Conservation (phyloP, 2,329 filamentous ascomycete genomes). For the Aspergillus novoparasiticus region DNA sequence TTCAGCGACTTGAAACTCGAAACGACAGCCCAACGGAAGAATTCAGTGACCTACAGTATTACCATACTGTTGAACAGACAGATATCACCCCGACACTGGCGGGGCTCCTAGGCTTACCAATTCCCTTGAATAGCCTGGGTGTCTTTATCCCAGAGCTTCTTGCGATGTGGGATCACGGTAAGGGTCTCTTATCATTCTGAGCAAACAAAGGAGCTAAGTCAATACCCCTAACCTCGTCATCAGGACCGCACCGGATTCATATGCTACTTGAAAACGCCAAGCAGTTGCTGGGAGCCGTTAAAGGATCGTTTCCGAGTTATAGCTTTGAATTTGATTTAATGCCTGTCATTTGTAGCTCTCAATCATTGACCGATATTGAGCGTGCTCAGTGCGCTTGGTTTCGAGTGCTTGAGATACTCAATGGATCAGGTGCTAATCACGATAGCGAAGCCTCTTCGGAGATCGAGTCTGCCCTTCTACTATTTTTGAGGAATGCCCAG, state of each 20-base stretch:
- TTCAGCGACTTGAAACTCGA: constrained; percentile 58
- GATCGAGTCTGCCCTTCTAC: constrained; percentile 29
- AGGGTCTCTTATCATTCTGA: constrained; percentile 18
- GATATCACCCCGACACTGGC: constrained; percentile 90
- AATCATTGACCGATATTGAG: constrained; percentile 46
- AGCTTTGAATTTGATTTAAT: constrained; percentile 44
- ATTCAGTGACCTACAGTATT: constrained; percentile 77
- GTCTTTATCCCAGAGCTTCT: constrained; percentile 81
- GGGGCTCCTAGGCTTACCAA: constrained; percentile 81
- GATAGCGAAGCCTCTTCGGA: constrained; percentile 16
- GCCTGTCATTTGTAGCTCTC: constrained; percentile 24
- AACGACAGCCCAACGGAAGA: constrained; percentile 59
- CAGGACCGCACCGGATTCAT: constrained; percentile 59
- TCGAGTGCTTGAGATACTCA: constrained; percentile 29
- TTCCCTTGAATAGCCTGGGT: constrained; percentile 87
- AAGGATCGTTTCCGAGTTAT: constrained; percentile 67
- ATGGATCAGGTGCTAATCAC: constrained; percentile 9
- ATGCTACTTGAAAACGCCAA: constrained; percentile 76
- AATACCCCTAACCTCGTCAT: not conserved
- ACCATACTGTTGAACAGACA: constrained; percentile 84
- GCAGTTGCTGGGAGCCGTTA: constrained; percentile 77
- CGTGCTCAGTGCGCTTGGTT: constrained; percentile 72
- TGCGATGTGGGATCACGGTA: constrained; percentile 71
- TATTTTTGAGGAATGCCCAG: constrained; percentile 74
- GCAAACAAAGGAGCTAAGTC: not conserved